These are phyloP conservation scores for Cinchona pubescens DNA, from an alignment of 257 asterid genomes.

Conservation along the genomic window DNA sequence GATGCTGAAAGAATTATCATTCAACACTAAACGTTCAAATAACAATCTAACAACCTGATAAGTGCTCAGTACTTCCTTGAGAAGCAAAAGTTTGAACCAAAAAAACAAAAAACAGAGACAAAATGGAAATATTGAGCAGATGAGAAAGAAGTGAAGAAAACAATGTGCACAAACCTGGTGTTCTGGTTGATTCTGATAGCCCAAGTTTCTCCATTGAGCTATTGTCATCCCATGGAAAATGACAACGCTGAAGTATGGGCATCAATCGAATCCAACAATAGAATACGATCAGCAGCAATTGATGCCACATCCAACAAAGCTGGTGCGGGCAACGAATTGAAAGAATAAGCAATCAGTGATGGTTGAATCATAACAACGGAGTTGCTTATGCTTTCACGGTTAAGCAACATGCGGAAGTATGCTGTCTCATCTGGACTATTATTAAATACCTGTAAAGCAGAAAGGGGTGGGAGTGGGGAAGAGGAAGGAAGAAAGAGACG, in stretches of 20 bases:
- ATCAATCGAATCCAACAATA: conserved; percentile 84
- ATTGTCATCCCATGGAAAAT: conserved; percentile 96
- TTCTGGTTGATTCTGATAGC: conserved; percentile 87
- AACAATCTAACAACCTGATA: not conserved
- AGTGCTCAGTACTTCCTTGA: not conserved
- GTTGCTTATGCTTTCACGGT: conserved; percentile 86
- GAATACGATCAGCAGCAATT: conserved; percentile 87
- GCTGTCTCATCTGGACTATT: conserved; percentile 99
- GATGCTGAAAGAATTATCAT: not conserved
- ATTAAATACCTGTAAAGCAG: conserved; percentile 67
- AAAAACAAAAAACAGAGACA: not conserved
- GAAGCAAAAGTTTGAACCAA: too few species aligned
- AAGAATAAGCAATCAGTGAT: conserved; percentile 76
- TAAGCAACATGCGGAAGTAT: conserved; percentile 89
- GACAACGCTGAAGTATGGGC: conserved; percentile 89
- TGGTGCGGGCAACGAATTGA: conserved; percentile 82
- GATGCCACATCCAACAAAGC: conserved; percentile 91
- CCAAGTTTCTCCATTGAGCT: conserved; percentile 99
- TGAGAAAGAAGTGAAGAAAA: conserved; percentile 8
- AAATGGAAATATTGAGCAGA: not conserved
- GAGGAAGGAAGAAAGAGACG: not conserved
- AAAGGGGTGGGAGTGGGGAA: conserved; percentile 11
- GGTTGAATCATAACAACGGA: conserved; percentile 99
- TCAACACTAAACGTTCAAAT: not conserved
- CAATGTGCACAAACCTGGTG: conserved; percentile 53